A percentile compares a stretch with the other conserved stretches of the same genome.
These are phyloP conservation scores for Paramecium caudatum DNA, from an alignment of 73 alveolate species.

Conservation along the genomic window DNA sequence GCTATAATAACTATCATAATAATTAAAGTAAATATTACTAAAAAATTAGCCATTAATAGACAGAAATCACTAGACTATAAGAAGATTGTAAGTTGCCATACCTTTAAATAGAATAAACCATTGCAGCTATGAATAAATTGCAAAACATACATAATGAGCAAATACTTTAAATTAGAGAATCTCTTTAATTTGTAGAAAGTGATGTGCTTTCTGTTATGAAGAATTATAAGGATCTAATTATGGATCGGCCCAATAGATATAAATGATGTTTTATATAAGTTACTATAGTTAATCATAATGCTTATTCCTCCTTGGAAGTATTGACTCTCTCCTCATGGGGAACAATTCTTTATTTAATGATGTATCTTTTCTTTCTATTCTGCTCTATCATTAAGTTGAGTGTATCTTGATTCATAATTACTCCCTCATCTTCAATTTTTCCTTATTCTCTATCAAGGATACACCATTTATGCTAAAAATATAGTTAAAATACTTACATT, in stretches of 20 bases:
- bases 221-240: conserved; percentile 39
- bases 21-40: not conserved
- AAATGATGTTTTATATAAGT: too few relatives aligned
- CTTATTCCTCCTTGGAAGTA: too few relatives aligned
- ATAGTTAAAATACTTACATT: not conserved
- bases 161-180: not conserved
- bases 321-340: too few relatives aligned
- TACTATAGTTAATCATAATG: too few relatives aligned
- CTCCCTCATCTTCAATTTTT: not conserved
- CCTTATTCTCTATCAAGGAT: conserved; percentile 33
- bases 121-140: conserved; percentile 23
- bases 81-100: not conserved
- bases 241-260: not conserved
- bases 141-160: conserved; percentile 14
- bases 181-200: not conserved
- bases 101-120: conserved; percentile 25
- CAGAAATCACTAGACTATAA: conserved; percentile 13
- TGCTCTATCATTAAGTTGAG: too few relatives aligned
- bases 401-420: not conserved
- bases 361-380: too few relatives aligned
- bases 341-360: too few relatives aligned
- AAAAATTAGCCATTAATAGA: not conserved
- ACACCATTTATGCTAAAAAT: not conserved
- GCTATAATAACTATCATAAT: not conserved
- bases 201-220: conserved; percentile 37